Evolutionary conservation across 768 basidiomycete genomes (phyloP), one percentile per base, ranked within the genome.

Genomic region (Peribolospora kevripleyi): DNA sequence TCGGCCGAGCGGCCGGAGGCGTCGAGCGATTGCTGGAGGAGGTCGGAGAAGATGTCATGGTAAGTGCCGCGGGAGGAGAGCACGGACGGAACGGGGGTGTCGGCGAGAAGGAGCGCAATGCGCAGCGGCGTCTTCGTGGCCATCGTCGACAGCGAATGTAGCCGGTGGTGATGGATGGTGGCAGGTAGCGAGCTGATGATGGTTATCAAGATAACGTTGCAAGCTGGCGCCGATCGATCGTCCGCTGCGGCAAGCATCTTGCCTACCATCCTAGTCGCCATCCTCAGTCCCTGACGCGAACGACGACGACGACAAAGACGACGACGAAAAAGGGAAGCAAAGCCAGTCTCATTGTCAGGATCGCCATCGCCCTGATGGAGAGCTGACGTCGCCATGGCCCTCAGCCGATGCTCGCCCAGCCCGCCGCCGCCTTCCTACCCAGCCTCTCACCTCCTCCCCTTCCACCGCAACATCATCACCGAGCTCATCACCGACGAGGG

Each of bases 1-100:
- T 57, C 56, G 10, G 57, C 50, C 7, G 54, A 47, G 1, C 57
- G 47, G 39, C 65, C 0, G 61, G 54, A 0, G 47, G 25, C 25
- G 25, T 25, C 53, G 10, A 70, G 54, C 8, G 64, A 57, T 9
- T 56, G 46, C 4, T 43, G 38, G 3, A 70, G 65, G 55, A 67
- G 65, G 25, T 57, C 51, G 4, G 57, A 52, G 58, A 65, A 71
- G 54, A 71, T 65, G 40, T 63, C 58, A 38, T 63, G 61, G 56
- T 71, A 64, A n/a, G 47, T 52, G 7, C 63, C 63, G 38, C 10
- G 52, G 25, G 51, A 11, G 2, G 46, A 50, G 10, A 11, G 39
- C 37, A 61, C 58, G 5, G 52, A n/a, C 0, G 56, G 58, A 37
- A 57, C 41, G 25, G 60, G 60, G 1, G 52, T 55, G 51, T 61